Evolutionary conservation across 2,329 filamentous ascomycete genomes (phyloP), one percentile per base, ranked within the genome.

Genomic region (Ceratocystis eucalypticola): DNA sequence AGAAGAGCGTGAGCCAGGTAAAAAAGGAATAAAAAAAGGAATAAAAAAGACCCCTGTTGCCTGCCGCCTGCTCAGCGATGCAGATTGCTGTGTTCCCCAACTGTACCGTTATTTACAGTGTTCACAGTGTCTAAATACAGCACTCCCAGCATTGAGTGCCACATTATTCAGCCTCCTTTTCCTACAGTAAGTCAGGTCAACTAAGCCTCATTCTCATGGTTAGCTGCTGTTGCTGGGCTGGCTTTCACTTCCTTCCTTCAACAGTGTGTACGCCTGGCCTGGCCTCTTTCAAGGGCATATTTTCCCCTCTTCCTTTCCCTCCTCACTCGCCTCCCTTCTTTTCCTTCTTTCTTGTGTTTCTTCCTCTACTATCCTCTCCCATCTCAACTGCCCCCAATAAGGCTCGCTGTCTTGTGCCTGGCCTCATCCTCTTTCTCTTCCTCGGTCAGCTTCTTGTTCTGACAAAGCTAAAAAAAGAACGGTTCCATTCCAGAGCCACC

Each of bases 281-380:
- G 33, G 17, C 10, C 22, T 59, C 55, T 33, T 59, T 59, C 55
- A 59, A 59, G 53, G 44, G 25, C 30, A 44, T 20, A 30, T 57
- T 55, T 61, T n/a, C 50, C 50, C 20, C 33, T 48, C 46, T 57
- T 62, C 25, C 46, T 68, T 69, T 67, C 68, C 48, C 57, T 65
- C 30, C 66, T 63, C 61, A 28, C 59, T 64, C 61, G 55, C 66
- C 57, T 64, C 67, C 64, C 61, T 64, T 61, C 67, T 61, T 46
- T 71, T 67, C 67, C 65, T 46, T 68, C 65, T 69, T 68, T 66
- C 59, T 41, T 41, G 37, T 64, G 70, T 22, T 50, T 50, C 48
- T 55, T 28, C 25, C 50, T 15, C 50, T 5, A 5, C 28, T 25
- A 12, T n/a, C 17, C 28, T 8, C 28, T n/a, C 17, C 28, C 25